Base-by-base conservation (phyloP, 257 asterid species). In the Lantana camara region DNA sequence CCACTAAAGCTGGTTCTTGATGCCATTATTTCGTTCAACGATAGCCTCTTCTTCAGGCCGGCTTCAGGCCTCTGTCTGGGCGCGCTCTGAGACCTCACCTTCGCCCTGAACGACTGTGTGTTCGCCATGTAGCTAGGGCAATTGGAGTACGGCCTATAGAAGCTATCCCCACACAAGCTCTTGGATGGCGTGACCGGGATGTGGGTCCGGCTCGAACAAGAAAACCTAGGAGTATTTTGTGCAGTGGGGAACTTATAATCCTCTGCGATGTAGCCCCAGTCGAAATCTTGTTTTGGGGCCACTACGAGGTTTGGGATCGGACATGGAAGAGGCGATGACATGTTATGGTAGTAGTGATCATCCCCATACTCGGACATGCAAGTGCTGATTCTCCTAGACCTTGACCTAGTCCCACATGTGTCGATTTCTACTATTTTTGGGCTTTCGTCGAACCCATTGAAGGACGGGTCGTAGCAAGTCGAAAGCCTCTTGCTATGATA, bases 381-480 rank as follows among this genome's bases (percentile, higher is more conserved):
- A 38, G 75, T 11, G 71, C 54, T 75, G 52, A 76, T 83, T 68
- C 95, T 75, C 13, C 97, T 74, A 0, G 94, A 83, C 58, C 91
- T 87, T 24, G 96, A 82, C 57, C 55, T 79, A 27, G 90, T 87
- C 72, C 85, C 76, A 73, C 79, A 83, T 0, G 96, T 85, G 80
- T 92, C 97, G 32, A 89, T 78, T 57, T 92, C 98, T 1, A 92
- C 98, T 0, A 85, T 89, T 55, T 92, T 92, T 13, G 98, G 93
- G 78, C 89, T 89, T 15, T 82, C 96, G 3, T 87, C 96, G 7
- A 54, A 73, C n/a, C 79, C 66, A 17, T 16, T 68, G 7, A 52
- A 55, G 0, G 79, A 68, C 1, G 80, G 80, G 47, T 86, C 98
- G 34, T 73, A 82, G 1, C 84, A 79, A 48, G 82, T 75, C 7